phyloP scores from a whole-genome alignment of 2,329 filamentous ascomycete species.

The Colletotrichum gigasporum region DNA sequence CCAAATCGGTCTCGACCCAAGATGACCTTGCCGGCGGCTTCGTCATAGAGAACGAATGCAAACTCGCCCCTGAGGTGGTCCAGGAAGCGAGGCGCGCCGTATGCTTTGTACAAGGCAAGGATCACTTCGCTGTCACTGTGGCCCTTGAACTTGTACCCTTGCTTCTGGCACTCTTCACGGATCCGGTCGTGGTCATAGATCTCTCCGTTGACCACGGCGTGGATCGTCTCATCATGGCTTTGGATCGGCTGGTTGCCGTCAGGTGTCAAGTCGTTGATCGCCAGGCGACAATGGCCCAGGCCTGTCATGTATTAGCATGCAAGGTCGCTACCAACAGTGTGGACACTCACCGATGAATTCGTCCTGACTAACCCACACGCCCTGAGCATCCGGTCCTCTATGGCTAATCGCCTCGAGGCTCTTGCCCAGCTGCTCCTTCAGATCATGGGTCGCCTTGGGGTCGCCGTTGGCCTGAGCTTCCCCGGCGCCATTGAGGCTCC shows the following conservation, averaged over 20 bases:
- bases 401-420: slow-evolving; percentile 38
- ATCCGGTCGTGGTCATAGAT: slow-evolving; percentile 62
- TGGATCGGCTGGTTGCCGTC: slow-evolving; percentile 57
- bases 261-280: slow-evolving; percentile 60
- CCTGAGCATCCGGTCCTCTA: slow-evolving; percentile 41
- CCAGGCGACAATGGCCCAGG: slow-evolving; percentile 58
- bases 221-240: slow-evolving; percentile 46
- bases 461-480: not conserved
- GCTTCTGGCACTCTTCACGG: slow-evolving; percentile 44
- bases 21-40: slow-evolving; percentile 46
- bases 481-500: not conserved
- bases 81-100: slow-evolving; percentile 48
- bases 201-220: slow-evolving; percentile 68
- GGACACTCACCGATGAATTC: slow-evolving; percentile 12
- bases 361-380: slow-evolving; percentile 36
- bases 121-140: slow-evolving; percentile 62
- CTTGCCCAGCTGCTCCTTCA: slow-evolving; percentile 28
- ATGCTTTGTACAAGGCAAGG: slow-evolving; percentile 58
- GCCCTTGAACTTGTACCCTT: slow-evolving; percentile 53
- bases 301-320: not conserved
- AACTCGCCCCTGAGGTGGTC: slow-evolving; percentile 62
- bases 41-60: slow-evolving; percentile 60
- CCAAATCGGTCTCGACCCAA: slow-evolving; percentile 64
- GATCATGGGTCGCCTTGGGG: not conserved
- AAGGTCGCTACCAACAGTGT: accelerated